A percentile compares a stretch with the other conserved stretches of the same genome.
These are phyloP conservation scores for Hirschioporus abietinus DNA, from an alignment of 768 basidiomycete genomes.

Conservation along the genomic window DNA sequence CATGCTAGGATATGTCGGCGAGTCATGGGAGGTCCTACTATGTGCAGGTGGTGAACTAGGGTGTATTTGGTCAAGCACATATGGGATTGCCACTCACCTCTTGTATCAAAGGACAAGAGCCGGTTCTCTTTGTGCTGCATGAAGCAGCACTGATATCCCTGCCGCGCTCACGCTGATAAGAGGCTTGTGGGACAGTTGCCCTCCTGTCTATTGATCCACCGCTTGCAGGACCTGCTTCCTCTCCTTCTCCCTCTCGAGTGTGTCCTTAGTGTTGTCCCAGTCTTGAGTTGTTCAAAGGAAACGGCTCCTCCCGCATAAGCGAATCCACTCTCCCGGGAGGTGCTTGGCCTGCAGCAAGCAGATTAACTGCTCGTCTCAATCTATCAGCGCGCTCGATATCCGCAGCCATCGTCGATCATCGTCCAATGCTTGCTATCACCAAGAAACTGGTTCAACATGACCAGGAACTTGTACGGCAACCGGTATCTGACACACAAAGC, in stretches of 20 bases:
- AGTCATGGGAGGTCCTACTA: slow-evolving; percentile 21
- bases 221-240: slow-evolving; percentile 38
- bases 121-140: neutral
- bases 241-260: slow-evolving; percentile 52
- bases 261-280: slow-evolving; percentile 26
- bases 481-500: slow-evolving; percentile 50
- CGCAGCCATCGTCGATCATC: slow-evolving; percentile 61
- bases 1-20: no score
- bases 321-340: slow-evolving; percentile 26
- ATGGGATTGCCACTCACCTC: slow-evolving; percentile 21
- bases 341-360: slow-evolving; percentile 7
- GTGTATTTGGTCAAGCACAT: slow-evolving; percentile 17
- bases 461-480: slow-evolving; percentile 51
- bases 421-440: slow-evolving; percentile 61
- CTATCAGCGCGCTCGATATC: slow-evolving; percentile 64
- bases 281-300: slow-evolving; percentile 29
- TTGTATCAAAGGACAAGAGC: slow-evolving; percentile 10
- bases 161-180: no score
- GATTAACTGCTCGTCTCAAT: slow-evolving; percentile 33
- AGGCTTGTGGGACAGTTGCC: slow-evolving; percentile 17
- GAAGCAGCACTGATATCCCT: no score
- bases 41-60: slow-evolving; percentile 23
- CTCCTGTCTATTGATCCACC: slow-evolving; percentile 14
- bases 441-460: slow-evolving; percentile 51
- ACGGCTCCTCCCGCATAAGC: slow-evolving; percentile 44